A percentile compares a stretch with the other conserved stretches of the same genome.
Conservation (phyloP, 2,329 filamentous ascomycete species). For the Neoarthrinium moseri region DNA sequence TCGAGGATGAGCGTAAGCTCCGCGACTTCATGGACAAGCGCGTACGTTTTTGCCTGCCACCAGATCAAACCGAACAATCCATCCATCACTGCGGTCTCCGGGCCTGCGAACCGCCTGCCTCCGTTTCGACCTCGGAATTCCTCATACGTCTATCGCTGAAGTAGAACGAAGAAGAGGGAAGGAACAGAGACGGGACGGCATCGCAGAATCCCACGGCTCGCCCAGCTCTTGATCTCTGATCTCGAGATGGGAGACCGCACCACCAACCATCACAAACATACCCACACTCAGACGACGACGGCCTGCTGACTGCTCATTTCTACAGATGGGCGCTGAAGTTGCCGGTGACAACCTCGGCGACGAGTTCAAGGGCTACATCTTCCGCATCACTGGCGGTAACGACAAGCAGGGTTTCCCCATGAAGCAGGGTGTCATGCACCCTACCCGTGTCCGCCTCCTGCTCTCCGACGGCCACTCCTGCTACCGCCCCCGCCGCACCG, state of each 20-base stretch:
- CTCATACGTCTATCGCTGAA: no score
- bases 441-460: constrained; percentile 96
- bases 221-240: neutral
- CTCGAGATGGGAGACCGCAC: neutral
- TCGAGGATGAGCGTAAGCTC: constrained; percentile 99
- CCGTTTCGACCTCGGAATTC: no score
- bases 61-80: no score
- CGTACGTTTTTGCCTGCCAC: constrained; percentile 67
- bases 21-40: constrained; percentile 98
- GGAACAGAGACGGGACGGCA: no score
- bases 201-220: no score
- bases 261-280: neutral
- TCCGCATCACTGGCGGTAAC: constrained; percentile 99
- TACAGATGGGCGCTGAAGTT: constrained; percentile 85
- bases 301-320: constrained; percentile 25
- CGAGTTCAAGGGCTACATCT: constrained; percentile 99
- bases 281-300: constrained; percentile 17
- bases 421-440: constrained; percentile 99
- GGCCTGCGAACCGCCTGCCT: no score
- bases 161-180: no score
- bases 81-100: neutral
- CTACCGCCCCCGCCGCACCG: constrained; percentile 96
- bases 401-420: constrained; percentile 99
- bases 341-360: constrained; percentile 92
- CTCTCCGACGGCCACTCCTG: constrained; percentile 96